Percentiles rank a stretch among this genome's conserved stretches.
phyloP scores from a whole-genome alignment of 1,139 yeast genomes.

The Scheffersomyces titani region DNA sequence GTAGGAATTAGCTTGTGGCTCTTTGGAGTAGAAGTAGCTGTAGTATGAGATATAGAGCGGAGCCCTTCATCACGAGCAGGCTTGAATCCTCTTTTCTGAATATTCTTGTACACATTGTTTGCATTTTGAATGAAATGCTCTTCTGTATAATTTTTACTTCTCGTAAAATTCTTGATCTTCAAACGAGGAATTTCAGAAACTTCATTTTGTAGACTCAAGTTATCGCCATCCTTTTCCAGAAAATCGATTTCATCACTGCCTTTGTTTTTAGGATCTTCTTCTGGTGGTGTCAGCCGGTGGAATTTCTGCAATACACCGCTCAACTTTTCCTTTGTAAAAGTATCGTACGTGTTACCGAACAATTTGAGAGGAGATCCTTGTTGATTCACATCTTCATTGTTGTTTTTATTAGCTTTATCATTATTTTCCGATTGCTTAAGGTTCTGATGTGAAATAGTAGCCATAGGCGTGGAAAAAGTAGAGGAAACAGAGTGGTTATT shows the following conservation, averaged over 20 bases:
- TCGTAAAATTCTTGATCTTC: constrained; percentile 35
- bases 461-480: constrained; percentile 39
- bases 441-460: constrained; percentile 16
- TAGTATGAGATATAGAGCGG: constrained; percentile 19
- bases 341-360: constrained; percentile 40
- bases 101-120: constrained; percentile 38
- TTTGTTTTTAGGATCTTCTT: neutral
- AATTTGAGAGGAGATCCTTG: constrained; percentile 41
- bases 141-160: constrained; percentile 34
- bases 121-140: constrained; percentile 42
- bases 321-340: constrained; percentile 42
- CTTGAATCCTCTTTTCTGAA: constrained; percentile 35
- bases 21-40: constrained; percentile 45
- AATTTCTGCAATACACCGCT: constrained; percentile 32
- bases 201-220: constrained; percentile 2
- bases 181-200: constrained; percentile 20
- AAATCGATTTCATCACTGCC: neutral
- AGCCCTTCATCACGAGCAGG: constrained; percentile 5
- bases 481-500: constrained; percentile 32
- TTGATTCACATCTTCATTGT: constrained; percentile 8
- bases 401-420: neutral
- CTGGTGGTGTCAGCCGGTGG: constrained; percentile 9
- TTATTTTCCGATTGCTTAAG: constrained; percentile 2
- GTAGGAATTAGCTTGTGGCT: constrained; percentile 20
- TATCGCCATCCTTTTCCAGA: neutral